phyloP scores from a whole-genome alignment of 2,329 filamentous ascomycete genomes.

The Magnaporthales sp. region DNA sequence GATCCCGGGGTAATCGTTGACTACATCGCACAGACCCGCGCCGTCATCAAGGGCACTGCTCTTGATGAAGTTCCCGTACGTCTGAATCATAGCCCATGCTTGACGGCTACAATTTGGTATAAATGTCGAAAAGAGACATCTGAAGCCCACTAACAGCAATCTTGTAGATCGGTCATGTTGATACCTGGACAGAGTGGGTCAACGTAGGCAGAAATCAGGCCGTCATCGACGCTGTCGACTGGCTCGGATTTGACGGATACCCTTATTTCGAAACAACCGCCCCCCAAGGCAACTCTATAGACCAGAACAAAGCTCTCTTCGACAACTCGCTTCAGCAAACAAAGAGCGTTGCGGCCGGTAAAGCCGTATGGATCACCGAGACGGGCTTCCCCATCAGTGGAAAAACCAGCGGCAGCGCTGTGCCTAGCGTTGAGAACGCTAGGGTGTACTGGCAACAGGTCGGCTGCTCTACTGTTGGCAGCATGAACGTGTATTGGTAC shows the following conservation, averaged over 20 bases:
- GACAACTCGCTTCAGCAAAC: constrained; percentile 55
- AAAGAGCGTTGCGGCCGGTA: constrained; percentile 48
- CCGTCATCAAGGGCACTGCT: constrained; percentile 52
- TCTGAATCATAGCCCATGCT: background rate
- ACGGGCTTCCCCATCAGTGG: constrained; percentile 80
- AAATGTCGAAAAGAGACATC: background rate
- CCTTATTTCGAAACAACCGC: constrained; percentile 66
- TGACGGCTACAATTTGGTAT: no score
- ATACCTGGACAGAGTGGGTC: background rate
- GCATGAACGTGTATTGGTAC: constrained; percentile 66
- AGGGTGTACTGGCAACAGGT: constrained; percentile 74
- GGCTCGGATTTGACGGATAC: constrained; percentile 77
- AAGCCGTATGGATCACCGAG: constrained; percentile 79
- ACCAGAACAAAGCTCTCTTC: constrained; percentile 58
- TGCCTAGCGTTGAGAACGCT: constrained; percentile 59
- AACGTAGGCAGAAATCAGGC: constrained; percentile 23
- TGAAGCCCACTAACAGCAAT: background rate
- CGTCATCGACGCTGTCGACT: constrained; percentile 65
- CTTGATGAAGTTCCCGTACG: constrained; percentile 38
- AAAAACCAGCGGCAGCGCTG: constrained; percentile 48
- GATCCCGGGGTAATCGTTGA: constrained; percentile 51
- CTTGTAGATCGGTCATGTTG: constrained; percentile 60
- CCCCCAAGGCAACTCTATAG: constrained; percentile 48
- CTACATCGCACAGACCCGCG: constrained; percentile 64
- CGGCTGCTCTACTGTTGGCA: constrained; percentile 61